Percentiles rank a stretch among this genome's conserved stretches.
These are phyloP conservation scores for Triglochin maritima DNA, from an alignment of 106 monocot species.

Conservation along the genomic window DNA sequence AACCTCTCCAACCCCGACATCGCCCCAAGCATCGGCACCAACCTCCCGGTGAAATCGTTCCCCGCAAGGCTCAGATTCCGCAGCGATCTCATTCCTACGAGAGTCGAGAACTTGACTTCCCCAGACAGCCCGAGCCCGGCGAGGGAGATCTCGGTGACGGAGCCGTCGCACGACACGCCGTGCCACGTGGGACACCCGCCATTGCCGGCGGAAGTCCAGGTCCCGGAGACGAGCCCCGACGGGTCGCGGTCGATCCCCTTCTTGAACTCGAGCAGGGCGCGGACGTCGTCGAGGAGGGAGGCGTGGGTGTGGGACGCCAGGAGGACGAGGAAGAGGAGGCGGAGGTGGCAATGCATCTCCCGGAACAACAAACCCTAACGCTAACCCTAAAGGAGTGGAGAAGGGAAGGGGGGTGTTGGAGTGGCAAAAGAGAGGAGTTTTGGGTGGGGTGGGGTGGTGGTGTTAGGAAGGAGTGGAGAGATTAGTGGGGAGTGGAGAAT, in stretches of 20 bases:
- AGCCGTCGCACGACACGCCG: slow-evolving; percentile 23
- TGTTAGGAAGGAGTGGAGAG: too few species aligned
- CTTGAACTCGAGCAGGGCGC: slow-evolving; percentile 69
- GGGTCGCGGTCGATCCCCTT: slow-evolving; percentile 54
- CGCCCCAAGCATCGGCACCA: slow-evolving; percentile 49
- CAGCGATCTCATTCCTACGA: slow-evolving; percentile 31
- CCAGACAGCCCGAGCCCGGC: slow-evolving; percentile 47
- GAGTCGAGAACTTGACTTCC: slow-evolving; percentile 59
- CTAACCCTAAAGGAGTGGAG: too few species aligned
- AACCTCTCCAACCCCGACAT: slow-evolving; percentile 39
- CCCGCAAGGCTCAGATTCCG: slow-evolving; percentile 39
- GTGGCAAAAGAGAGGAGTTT: not conserved
- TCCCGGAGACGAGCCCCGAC: slow-evolving; percentile 24
- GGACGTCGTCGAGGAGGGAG: slow-evolving; percentile 18
- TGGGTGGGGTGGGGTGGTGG: not conserved
- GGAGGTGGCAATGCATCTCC: slow-evolving; percentile 3
- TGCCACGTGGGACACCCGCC: slow-evolving; percentile 1
- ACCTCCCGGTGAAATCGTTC: slow-evolving; percentile 63
- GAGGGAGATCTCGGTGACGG: slow-evolving; percentile 33
- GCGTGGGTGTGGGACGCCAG: not conserved
- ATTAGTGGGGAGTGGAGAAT: not conserved
- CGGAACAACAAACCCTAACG: too few species aligned
- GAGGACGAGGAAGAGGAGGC: slow-evolving; percentile 4
- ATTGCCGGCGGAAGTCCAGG: slow-evolving; percentile 22
- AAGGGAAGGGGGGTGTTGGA: not conserved